Conservation (phyloP, 2,329 filamentous ascomycete species). For the Penicillium brevicompactum region DNA sequence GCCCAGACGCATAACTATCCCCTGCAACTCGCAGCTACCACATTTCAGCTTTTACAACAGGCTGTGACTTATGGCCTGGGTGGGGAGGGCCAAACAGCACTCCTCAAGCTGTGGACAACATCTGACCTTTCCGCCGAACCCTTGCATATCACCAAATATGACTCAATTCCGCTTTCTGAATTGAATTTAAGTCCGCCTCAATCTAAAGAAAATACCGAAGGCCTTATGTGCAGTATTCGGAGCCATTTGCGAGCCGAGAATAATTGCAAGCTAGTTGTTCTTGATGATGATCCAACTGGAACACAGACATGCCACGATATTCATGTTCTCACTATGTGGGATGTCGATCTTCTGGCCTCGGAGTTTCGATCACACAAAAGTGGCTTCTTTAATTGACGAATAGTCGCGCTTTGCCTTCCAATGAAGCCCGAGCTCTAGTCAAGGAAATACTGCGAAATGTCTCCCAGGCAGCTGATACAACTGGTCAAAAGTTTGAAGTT, state of each 20-base stretch:
- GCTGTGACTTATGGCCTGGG: conserved; percentile 7
- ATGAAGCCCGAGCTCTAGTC: not conserved
- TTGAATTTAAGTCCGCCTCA: not conserved
- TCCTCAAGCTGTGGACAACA: conserved; percentile 9
- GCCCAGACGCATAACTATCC: conserved; percentile 10
- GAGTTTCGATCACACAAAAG: not conserved
- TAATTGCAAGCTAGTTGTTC: not conserved
- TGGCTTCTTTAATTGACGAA: conserved; percentile 1
- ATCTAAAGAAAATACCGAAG: not conserved
- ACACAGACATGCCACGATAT: conserved; percentile 1
- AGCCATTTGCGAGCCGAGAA: not conserved
- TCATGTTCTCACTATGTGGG: conserved; percentile 1
- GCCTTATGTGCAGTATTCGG: not conserved
- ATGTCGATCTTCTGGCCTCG: not conserved
- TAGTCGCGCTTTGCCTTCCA: not conserved
- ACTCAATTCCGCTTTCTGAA: not conserved
- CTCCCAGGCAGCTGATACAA: not conserved
- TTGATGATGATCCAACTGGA: conserved; percentile 1
- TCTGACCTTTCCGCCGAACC: not conserved
- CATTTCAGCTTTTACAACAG: conserved; percentile 4
- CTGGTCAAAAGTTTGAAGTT: not conserved
- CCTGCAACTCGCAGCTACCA: conserved; percentile 5
- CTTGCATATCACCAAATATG: not conserved
- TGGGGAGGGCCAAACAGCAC: not conserved
- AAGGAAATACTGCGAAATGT: not conserved